Base-by-base conservation (phyloP, 352 stramenopile genomes). In the Phytophthora multivora region DNA sequence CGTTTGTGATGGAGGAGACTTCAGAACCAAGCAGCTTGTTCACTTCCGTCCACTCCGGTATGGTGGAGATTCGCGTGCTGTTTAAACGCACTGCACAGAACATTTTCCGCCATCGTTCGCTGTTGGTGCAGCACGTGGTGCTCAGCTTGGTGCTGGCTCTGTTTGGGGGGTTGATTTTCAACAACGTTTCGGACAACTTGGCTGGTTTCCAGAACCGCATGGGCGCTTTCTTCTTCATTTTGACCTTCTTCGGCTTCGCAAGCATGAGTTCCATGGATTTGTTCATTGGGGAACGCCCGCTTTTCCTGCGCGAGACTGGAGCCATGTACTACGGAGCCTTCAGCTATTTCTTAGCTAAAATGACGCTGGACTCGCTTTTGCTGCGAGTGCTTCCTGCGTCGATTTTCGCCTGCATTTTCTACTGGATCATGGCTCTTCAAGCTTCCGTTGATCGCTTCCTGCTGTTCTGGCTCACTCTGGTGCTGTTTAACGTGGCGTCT, bases 341-440 rank as follows among this genome's bases (percentile, higher is more conserved):
- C 42, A 90, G 77, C 60, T 93, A 95, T 52, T 95, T 91, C 43
- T 25, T 92, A 11, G 83, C 86, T 45, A 95, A 95, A 59, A 75
- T 79, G 11, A 73, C 75, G 18, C 62, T 93, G 18, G 87, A 94
- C 52, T 78, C 86, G 19, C 46, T 92, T 19, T 67, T 92, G 31
- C 73, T 96, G 21, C 80, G 87, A 13, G 64, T 96, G 21, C 46
- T 96, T 15, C 87, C 87, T 1, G 80, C 84, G 12, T 78, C 83
- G n/a, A 55, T 91, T 40, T 96, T 94, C 67, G 76, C 80, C n/a
- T 84, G 79, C 25, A 91, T 96, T 51, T 93, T 94, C 49, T 96
- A 96, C 75, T 90, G 84, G 77, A 77, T 96, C 60, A 96, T 96
- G 84, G 85, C 82, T 0, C 71, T 96, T 3, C 81, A 93, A 66